Conservation (phyloP, 345 rosid species). For the Theobroma cacao region DNA sequence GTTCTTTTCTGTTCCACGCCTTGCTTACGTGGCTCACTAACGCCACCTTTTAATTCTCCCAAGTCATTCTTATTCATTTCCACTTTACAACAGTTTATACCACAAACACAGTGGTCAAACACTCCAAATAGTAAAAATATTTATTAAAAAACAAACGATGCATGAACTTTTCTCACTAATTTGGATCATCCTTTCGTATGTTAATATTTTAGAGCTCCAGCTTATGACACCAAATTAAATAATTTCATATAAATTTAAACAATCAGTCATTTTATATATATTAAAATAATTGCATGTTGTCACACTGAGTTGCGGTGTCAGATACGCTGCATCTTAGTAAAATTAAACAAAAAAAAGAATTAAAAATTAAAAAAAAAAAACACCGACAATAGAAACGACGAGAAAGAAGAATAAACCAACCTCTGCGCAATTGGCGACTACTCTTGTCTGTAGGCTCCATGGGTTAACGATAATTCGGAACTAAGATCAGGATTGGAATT, state of each 20-base stretch:
- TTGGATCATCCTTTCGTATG: too few relatives aligned
- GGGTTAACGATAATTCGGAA: conserved; percentile 22
- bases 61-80: background rate
- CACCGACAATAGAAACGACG: background rate
- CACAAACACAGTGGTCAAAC: background rate
- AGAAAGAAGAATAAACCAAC: conserved; percentile 29
- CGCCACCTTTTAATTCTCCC: background rate
- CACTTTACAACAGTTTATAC: background rate
- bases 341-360: background rate
- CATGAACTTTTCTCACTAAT: background rate
- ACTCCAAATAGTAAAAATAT: background rate
- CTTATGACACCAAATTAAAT: background rate
- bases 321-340: background rate
- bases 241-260: background rate
- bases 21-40: background rate
- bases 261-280: background rate
- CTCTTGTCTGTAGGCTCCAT: conserved; percentile 74
- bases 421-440: conserved; percentile 74
- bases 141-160: background rate
- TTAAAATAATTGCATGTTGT: background rate
- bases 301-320: background rate
- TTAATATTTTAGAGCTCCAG: too few relatives aligned
- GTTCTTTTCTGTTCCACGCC: background rate
- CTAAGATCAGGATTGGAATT: conserved; percentile 14
- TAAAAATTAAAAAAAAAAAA: background rate